A percentile compares a stretch with the other conserved stretches of the same genome.
Conservation (phyloP, 192 early-diverging fungal genomes). For the Entomortierella chlamydospora region DNA sequence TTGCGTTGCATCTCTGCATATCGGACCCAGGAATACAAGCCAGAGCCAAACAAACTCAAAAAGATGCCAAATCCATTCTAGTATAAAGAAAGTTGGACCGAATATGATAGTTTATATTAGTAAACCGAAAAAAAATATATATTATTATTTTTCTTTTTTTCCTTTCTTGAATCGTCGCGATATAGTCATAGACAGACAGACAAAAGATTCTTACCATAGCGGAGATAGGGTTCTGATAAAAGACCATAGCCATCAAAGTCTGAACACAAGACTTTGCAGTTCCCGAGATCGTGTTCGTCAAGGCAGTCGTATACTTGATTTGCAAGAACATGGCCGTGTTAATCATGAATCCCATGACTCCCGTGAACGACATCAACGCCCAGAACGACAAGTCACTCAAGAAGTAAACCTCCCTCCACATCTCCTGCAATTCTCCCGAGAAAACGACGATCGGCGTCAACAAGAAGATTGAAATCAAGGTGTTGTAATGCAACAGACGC, state of each 20-base stretch:
- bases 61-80: constrained; percentile 70
- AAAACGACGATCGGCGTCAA: constrained; percentile 67
- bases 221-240: constrained; percentile 72
- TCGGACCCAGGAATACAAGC: constrained; percentile 68
- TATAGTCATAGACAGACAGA: neutral
- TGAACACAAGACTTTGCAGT: constrained; percentile 78
- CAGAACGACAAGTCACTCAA: constrained; percentile 64
- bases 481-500: constrained; percentile 77
- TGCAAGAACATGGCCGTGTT: constrained; percentile 79
- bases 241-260: constrained; percentile 69
- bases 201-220: constrained; percentile 59
- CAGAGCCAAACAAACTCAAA: constrained; percentile 67
- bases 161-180: no score
- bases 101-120: no score
- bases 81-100: no score
- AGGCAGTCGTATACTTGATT: constrained; percentile 75
- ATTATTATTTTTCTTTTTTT: no score
- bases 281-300: constrained; percentile 77
- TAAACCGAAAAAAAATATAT: no score
- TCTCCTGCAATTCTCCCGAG: constrained; percentile 68
- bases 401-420: constrained; percentile 59
- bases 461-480: constrained; percentile 68
- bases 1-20: constrained; percentile 66
- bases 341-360: constrained; percentile 72
- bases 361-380: constrained; percentile 71